Percentiles rank a stretch among this genome's conserved stretches.
Conservation (phyloP, 2,329 filamentous ascomycete species). For the Zymoseptoria tritici region DNA sequence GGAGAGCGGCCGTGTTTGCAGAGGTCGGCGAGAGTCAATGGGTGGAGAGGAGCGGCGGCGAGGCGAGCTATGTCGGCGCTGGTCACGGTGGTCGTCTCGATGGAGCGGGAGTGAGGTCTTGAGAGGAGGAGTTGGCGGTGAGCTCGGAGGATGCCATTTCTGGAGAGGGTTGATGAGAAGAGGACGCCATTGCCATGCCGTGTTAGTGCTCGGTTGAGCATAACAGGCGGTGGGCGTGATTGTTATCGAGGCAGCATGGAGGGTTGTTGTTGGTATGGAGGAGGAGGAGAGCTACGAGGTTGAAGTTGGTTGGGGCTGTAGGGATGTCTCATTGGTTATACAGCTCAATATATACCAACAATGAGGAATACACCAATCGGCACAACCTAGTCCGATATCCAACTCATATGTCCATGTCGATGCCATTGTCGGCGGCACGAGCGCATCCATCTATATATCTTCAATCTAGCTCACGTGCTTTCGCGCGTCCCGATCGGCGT, state of each 20-base stretch:
- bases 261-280: background rate
- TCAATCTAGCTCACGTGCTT: background rate
- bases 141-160: conserved; percentile 5
- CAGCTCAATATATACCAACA: too few relatives aligned
- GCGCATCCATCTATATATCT: too few relatives aligned
- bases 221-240: conserved; percentile 11
- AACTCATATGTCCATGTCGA: background rate
- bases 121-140: background rate
- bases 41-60: conserved; percentile 69
- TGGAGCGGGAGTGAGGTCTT: conserved; percentile 16
- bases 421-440: too few relatives aligned
- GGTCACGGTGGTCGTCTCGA: conserved; percentile 39
- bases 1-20: conserved; percentile 86
- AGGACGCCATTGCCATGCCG: conserved; percentile 13
- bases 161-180: background rate
- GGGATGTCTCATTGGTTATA: too few relatives aligned
- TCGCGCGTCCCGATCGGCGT: background rate
- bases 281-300: background rate
- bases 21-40: conserved; percentile 77
- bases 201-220: conserved; percentile 24
- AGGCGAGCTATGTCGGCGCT: conserved; percentile 74
- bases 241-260: conserved; percentile 9
- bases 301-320: background rate
- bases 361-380: too few relatives aligned
- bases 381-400: too few relatives aligned